Base-by-base conservation (phyloP, 2,329 filamentous ascomycete genomes). In the Nemania sp. region DNA sequence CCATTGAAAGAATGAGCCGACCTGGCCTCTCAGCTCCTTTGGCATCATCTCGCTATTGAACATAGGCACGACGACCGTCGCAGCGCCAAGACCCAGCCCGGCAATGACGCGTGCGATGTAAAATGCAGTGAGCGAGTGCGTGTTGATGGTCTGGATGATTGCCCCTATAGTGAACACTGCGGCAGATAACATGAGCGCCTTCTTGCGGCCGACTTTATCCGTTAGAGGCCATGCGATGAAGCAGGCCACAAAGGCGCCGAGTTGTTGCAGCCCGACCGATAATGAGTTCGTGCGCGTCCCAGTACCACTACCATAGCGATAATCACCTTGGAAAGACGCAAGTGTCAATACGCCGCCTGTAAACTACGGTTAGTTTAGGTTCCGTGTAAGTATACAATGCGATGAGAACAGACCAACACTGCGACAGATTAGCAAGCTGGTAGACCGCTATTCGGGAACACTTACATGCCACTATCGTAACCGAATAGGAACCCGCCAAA, bases 1-100 rank as follows among this genome's bases (percentile, higher is more conserved):
- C 63, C 84, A 82, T 70, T 87, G 84, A 72, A 85, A 86, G 72
- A 86, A 86, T 56, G 80, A 82, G 2, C 84, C 84, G 20, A 86
- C 79, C 62, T 82, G 80, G 1, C 82, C 84, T 32, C 84, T 80
- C 64, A 85, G 79, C 47, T 85, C 78, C 62, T 80, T 80, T 0
- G 80, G 80, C 59, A 78, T 76, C 80, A 81, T 82, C 71, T 82
- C 80, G 18, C 74, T 76, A 22, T 75, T 78, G 67, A 78, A 82
- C 77, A 82, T 81, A 0, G 81, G 81, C 0, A 82, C 78, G 0
- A 81, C 78, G 7, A 81, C 80, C 13, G 77, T 78, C 3, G 77
- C 74, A 15, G 69, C 68, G 1, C 78, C 77, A 38, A 79, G 70
- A 1, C 78, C 78, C 29, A 80, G 54, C 0, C 78, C 78, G 6